Conservation (phyloP, 2,329 filamentous ascomycete genomes). For the Furcasterigmium furcatum region DNA sequence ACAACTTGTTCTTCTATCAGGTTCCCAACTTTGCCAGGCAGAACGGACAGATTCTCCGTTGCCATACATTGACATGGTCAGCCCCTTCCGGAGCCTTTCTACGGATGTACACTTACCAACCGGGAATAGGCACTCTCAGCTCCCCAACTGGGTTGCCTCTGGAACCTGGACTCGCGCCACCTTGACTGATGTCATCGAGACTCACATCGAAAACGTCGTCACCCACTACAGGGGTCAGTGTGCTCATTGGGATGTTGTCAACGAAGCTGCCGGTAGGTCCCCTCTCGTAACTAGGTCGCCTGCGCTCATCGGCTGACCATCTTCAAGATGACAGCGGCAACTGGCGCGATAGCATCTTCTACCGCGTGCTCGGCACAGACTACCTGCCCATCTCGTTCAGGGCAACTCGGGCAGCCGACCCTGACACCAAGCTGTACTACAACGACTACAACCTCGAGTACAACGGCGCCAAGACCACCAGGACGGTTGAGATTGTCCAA, state of each 20-base stretch:
- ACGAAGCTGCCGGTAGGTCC: slow-evolving; percentile 26
- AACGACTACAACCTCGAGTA: slow-evolving; percentile 58
- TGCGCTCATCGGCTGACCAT: not conserved
- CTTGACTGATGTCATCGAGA: slow-evolving; percentile 37
- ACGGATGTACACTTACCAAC: slow-evolving; percentile 2
- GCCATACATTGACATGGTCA: slow-evolving; percentile 58
- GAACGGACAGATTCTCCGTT: slow-evolving; percentile 53
- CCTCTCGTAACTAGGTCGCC: not conserved
- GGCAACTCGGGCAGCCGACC: slow-evolving; percentile 40
- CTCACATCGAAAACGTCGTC: slow-evolving; percentile 45
- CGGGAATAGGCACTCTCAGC: slow-evolving; percentile 13
- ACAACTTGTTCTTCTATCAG: not conserved
- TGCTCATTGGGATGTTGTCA: slow-evolving; percentile 50
- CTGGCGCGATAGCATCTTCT: slow-evolving; percentile 41
- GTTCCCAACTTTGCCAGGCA: slow-evolving; percentile 42
- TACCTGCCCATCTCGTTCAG: slow-evolving; percentile 50
- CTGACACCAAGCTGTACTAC: slow-evolving; percentile 50
- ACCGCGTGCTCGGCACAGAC: slow-evolving; percentile 40
- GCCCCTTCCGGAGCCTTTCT: slow-evolving; percentile 12
- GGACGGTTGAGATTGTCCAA: slow-evolving; percentile 27
- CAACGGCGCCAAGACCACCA: slow-evolving; percentile 29
- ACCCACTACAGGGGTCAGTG: slow-evolving; percentile 41
- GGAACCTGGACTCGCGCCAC: slow-evolving; percentile 9
- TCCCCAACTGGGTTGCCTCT: slow-evolving; percentile 16
- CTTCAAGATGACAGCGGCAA: slow-evolving; percentile 40